Base-by-base conservation (phyloP, 1,139 yeast species). In the Candida albicans region DNA sequence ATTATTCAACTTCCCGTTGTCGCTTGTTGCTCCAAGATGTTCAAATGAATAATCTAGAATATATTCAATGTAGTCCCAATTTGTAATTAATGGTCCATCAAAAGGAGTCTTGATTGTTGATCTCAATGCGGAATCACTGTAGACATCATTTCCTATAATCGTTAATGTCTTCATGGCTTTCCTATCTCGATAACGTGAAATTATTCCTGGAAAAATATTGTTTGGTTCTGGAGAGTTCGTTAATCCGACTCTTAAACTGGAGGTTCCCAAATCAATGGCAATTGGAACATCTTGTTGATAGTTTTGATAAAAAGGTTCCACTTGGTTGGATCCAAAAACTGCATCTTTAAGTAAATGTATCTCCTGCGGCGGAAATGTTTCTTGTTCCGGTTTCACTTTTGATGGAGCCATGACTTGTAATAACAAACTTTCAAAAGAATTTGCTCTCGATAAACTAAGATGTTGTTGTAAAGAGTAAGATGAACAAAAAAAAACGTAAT, bases 51-150 rank as follows among this genome's bases (percentile, higher is more conserved):
- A 93, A 60, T 93, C 98, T 44, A 95, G 62, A 44, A 93, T 78
- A 44, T 75, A 77, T 60, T 95, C 99, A 8, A 86, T 77, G 46
- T 84, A 80, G 47, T 95, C 99, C 98, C 99, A 95, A 61, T 91
- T 93, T 26, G 95, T 83, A 31, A 93, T 71, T 53, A 89, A 67
- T 2, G 89, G 79, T 0, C 96, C 96, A 62, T 95, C 99, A 59
- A 79, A 93, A 0, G 97, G 96, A 3, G 87, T 73, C 55, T 81
- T 82, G 38, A 88, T 77, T 40, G 85, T 82, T 25, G 87, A 75
- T 50, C 84, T 77, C 37, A 87, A 76, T 7, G 84, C 68, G 6
- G 82, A 76, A 56, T 91, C 98, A 27, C 87, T 61, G 57, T 75
- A 81, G 9, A 84, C 81, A 61, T 91, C 98, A 54, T 86, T 80